These are phyloP conservation scores for Apiotrichum gamsii DNA, from an alignment of 1,284 basidiomycete genomes.

Conservation along the genomic window DNA sequence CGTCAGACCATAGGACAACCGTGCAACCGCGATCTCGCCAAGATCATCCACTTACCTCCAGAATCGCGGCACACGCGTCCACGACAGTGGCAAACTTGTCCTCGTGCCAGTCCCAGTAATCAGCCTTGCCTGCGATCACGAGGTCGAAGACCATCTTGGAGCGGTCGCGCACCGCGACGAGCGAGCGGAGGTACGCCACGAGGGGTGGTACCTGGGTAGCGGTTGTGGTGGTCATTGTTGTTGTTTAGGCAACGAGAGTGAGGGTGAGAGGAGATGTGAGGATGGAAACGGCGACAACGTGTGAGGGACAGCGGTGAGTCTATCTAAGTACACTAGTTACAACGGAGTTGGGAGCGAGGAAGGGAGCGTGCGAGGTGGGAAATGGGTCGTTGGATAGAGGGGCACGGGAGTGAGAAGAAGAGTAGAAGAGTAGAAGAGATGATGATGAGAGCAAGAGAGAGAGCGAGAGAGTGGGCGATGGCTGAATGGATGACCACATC, in stretches of 20 bases:
- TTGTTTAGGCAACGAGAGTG: not conserved
- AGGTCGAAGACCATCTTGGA: constrained; percentile 72
- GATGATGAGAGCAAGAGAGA: too few relatives aligned
- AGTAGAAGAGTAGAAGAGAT: too few relatives aligned
- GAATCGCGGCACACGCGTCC: constrained; percentile 74
- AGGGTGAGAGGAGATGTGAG: not conserved
- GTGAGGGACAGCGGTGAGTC: not conserved
- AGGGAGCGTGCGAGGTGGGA: too few relatives aligned
- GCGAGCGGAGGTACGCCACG: constrained; percentile 65
- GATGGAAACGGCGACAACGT: not conserved
- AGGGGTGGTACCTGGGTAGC: not conserved
- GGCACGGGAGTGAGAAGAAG: too few relatives aligned
- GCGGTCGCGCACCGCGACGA: constrained; percentile 79
- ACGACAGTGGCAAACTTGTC: constrained; percentile 65
- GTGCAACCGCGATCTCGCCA: not conserved
- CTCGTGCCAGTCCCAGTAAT: constrained; percentile 81
- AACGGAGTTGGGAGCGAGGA: too few relatives aligned
- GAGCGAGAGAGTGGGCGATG: too few relatives aligned
- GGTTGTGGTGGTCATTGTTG: not conserved
- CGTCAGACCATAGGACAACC: too few relatives aligned
- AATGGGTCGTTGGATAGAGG: too few relatives aligned
- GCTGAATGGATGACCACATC: too few relatives aligned
- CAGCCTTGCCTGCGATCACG: constrained; percentile 62
- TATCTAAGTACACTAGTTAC: not conserved
- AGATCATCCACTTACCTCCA: constrained; percentile 55